Conservation (phyloP, 441 rosid genomes). For the Aquilaria agallochum region DNA sequence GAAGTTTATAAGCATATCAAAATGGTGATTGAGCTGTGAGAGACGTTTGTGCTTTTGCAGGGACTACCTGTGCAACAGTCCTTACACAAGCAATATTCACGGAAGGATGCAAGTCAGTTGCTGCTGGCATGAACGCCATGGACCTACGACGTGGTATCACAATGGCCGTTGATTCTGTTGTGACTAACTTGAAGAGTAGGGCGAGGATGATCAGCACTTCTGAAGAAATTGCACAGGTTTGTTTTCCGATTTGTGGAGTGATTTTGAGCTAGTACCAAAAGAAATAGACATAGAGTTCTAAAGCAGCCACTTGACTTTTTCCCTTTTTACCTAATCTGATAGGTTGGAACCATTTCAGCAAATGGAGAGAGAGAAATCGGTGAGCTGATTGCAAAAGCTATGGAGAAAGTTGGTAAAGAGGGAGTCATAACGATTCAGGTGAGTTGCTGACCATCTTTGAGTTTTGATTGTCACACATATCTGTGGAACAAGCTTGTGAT, state of each 20-base stretch:
- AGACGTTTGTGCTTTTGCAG: conserved; percentile 27
- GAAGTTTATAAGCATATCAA: no score
- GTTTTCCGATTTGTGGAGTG: not conserved
- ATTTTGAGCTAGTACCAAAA: no score
- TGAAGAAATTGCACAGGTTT: conserved; percentile 85
- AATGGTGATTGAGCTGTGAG: not conserved
- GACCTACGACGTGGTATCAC: conserved; percentile 81
- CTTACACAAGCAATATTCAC: conserved; percentile 76
- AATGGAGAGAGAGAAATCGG: conserved; percentile 95
- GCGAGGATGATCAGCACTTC: conserved; percentile 93
- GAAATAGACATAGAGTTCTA: no score
- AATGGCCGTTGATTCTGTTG: conserved; percentile 90
- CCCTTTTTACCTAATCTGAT: not conserved
- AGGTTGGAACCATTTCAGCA: conserved; percentile 87
- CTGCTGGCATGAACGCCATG: conserved; percentile 96
- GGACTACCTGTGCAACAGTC: conserved; percentile 87
- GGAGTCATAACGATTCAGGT: conserved; percentile 91
- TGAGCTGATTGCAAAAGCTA: conserved; percentile 86
- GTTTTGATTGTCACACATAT: not conserved
- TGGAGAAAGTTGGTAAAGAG: conserved; percentile 95
- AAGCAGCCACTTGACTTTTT: not conserved
- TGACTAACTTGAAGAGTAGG: conserved; percentile 73
- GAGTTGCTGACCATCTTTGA: conserved; percentile 15
- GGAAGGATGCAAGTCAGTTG: conserved; percentile 92
- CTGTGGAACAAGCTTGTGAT: not conserved